Conservation (phyloP, 2,329 filamentous ascomycete species). For the Akanthomyces muscarius region DNA sequence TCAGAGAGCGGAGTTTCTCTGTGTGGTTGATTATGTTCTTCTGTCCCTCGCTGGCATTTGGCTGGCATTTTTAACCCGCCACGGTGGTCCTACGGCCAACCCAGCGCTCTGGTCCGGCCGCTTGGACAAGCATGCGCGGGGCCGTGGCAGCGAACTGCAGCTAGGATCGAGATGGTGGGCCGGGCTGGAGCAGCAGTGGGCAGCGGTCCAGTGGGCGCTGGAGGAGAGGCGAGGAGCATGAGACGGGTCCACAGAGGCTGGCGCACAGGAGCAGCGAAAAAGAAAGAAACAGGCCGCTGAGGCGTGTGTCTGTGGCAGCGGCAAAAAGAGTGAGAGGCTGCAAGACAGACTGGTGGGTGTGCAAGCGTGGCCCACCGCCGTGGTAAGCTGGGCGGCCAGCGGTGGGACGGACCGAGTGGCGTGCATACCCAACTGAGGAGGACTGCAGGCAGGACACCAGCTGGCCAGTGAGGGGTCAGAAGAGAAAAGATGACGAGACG, state of each 20-base stretch:
- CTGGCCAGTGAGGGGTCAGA: not conserved
- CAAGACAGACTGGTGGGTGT: not conserved
- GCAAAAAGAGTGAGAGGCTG: not conserved
- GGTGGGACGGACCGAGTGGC: not conserved
- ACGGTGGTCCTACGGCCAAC: not conserved
- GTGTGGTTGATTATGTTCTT: not conserved
- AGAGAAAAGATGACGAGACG: not conserved
- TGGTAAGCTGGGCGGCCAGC: not conserved
- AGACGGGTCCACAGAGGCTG: conserved; percentile 2
- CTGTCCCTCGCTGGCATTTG: not conserved
- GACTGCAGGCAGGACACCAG: not conserved
- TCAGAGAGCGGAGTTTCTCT: no score
- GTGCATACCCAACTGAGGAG: not conserved
- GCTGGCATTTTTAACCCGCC: not conserved
- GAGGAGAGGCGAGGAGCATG: not conserved
- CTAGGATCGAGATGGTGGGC: conserved; percentile 10
- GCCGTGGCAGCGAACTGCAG: conserved; percentile 1
- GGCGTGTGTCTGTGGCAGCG: not conserved
- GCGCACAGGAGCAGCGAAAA: not conserved
- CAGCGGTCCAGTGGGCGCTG: not conserved
- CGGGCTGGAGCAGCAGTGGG: not conserved
- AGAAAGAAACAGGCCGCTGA: not conserved
- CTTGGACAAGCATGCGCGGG: not conserved
- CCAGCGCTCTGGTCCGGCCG: conserved; percentile 1
- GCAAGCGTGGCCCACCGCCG: not conserved